Percentiles rank a stretch among this genome's conserved stretches.
These are phyloP conservation scores for Closterium sp. DNA, from an alignment of 139 green algal genomes.

Conservation along the genomic window DNA sequence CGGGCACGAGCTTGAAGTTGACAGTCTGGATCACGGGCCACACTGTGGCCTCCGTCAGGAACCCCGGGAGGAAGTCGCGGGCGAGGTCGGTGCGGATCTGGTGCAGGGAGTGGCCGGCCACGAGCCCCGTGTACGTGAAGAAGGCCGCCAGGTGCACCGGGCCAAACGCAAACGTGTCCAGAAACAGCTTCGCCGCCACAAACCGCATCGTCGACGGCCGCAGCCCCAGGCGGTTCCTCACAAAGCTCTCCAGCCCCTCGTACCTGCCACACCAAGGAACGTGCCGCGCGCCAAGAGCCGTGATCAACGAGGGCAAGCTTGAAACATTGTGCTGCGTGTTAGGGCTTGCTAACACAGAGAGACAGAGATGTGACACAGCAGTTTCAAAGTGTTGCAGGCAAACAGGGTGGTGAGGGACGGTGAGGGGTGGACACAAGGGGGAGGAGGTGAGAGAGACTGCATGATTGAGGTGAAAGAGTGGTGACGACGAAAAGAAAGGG, in stretches of 20 bases:
- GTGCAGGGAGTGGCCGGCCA: background rate
- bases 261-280: conserved; percentile 17
- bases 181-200: conserved; percentile 48
- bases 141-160: conserved; percentile 48
- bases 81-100: conserved; percentile 17
- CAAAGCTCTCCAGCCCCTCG: conserved; percentile 30
- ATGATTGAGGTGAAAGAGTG: no score
- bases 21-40: conserved; percentile 42
- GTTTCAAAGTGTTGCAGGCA: no score
- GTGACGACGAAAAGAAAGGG: no score
- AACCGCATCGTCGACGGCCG: conserved; percentile 37
- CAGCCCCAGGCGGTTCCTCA: conserved; percentile 9
- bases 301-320: background rate
- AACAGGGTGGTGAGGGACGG: background rate
- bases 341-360: background rate
- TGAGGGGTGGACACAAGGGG: background rate
- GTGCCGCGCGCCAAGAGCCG: background rate
- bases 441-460: no score
- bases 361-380: background rate
- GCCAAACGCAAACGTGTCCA: conserved; percentile 52
- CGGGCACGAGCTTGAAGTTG: conserved; percentile 49
- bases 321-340: background rate
- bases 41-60: conserved; percentile 23
- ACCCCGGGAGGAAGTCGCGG: conserved; percentile 45
- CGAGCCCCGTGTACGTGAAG: conserved; percentile 55